Percentiles rank a stretch among this genome's conserved stretches.
Evolutionary conservation across 129 eudicot species (phyloP).

Genomic region (Pseudognaphalium luteoalbum): DNA sequence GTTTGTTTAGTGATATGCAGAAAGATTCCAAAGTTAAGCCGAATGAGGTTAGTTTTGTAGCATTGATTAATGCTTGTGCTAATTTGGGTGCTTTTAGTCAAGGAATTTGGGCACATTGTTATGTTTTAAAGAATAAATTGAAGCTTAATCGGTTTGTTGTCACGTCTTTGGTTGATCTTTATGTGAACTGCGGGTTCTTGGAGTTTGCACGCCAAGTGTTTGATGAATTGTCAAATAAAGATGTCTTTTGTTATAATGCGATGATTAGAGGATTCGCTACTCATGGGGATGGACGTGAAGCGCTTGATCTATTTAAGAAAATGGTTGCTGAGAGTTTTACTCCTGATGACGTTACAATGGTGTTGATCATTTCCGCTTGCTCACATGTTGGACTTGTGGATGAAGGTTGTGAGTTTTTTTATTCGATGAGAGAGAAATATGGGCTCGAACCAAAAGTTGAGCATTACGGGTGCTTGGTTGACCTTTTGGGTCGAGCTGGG

Average conservation of each 20-base stretch:
- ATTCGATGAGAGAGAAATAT: constrained; percentile 48
- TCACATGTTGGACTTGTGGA: constrained; percentile 68
- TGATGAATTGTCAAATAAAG: constrained; percentile 51
- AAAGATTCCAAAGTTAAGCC: constrained; percentile 41
- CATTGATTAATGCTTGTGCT: constrained; percentile 64
- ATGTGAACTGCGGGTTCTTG: constrained; percentile 63
- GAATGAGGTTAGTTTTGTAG: constrained; percentile 64
- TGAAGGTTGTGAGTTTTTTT: constrained; percentile 52
- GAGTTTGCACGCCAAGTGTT: constrained; percentile 48
- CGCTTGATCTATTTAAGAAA: constrained; percentile 44
- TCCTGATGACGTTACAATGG: constrained; percentile 67
- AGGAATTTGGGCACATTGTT: constrained; percentile 73
- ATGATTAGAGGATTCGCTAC: constrained; percentile 68
- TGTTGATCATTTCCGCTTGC: constrained; percentile 59
- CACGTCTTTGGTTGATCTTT: constrained; percentile 55
- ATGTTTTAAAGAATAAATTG: constrained; percentile 39
- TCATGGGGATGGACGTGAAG: constrained; percentile 59
- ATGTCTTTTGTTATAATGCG: constrained; percentile 60
- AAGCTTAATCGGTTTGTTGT: constrained; percentile 54
- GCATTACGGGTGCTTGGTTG: constrained; percentile 71
- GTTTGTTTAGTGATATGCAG: constrained; percentile 60
- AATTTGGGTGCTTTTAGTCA: constrained; percentile 63
- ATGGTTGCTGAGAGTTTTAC: constrained; percentile 47
- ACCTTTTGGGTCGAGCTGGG: constrained; percentile 78
- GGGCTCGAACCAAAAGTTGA: constrained; percentile 64